Percentiles rank a stretch among this genome's conserved stretches.
These are phyloP conservation scores for Fusarium nanum DNA, from an alignment of 2,329 filamentous ascomycete species.

Conservation along the genomic window DNA sequence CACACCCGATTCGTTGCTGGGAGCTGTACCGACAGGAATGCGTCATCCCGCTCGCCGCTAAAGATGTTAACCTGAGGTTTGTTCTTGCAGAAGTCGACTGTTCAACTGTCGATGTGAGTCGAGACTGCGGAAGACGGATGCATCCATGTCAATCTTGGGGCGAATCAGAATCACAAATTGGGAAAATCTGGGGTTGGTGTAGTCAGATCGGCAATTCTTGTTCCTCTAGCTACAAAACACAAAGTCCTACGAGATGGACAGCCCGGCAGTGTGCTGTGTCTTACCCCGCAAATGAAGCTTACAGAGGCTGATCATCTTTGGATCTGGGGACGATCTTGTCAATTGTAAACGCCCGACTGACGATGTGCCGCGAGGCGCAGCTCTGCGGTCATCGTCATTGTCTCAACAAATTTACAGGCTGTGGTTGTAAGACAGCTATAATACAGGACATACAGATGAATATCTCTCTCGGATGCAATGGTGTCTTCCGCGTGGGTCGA, in stretches of 20 bases:
- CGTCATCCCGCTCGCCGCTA: conserved; percentile 45
- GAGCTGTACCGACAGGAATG: conserved; percentile 45
- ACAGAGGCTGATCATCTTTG: conserved; percentile 19
- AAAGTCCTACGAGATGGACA: neutral
- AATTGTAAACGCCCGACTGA: conserved; percentile 5
- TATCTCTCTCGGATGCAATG: conserved; percentile 15
- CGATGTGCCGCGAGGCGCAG: conserved; percentile 22
- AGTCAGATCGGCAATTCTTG: conserved; percentile 15
- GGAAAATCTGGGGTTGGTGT: conserved; percentile 22
- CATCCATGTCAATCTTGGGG: conserved; percentile 7
- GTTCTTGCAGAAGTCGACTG: neutral
- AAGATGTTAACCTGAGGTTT: conserved; percentile 1
- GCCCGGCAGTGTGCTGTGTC: conserved; percentile 20
- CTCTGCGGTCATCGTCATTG: neutral
- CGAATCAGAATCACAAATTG: neutral
- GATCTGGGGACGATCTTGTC: conserved; percentile 31
- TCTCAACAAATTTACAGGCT: neutral
- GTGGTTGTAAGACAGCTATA: neutral
- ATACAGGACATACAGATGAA: neutral
- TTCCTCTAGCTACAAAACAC: neutral
- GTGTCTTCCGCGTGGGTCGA: conserved; percentile 2
- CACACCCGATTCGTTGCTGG: conserved; percentile 39
- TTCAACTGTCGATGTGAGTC: neutral
- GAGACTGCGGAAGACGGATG: neutral
- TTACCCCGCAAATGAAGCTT: conserved; percentile 32